These are phyloP conservation scores for Rhododendron molle DNA, from an alignment of 148 eudicot genomes.

Conservation along the genomic window DNA sequence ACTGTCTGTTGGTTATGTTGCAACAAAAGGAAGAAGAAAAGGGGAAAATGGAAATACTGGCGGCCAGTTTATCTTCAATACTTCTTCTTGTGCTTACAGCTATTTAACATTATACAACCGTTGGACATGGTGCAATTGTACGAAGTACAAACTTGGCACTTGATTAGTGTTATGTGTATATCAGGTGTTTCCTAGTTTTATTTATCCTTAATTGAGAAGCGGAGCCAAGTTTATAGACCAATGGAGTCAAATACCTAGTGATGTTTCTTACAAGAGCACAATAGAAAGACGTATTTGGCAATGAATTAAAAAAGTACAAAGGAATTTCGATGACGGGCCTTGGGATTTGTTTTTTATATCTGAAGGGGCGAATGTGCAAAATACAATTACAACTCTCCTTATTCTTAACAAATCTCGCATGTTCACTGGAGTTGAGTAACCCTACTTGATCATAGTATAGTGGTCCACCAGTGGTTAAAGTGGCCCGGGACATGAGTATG, in stretches of 20 bases:
- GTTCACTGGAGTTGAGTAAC: neutral
- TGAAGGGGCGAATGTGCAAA: neutral
- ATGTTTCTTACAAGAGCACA: too few species aligned
- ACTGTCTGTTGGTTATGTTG: neutral
- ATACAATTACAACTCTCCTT: neutral
- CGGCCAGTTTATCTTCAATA: neutral
- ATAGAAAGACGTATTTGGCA: neutral
- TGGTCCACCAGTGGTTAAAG: neutral
- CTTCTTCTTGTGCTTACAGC: neutral
- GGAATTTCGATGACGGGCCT: neutral
- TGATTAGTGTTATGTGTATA: neutral
- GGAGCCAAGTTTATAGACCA: neutral
- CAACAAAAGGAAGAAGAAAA: neutral
- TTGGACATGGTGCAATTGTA: neutral
- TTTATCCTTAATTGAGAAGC: neutral
- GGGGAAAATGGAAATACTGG: neutral
- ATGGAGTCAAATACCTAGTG: neutral
- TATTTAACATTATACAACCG: neutral
- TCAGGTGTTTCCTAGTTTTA: neutral
- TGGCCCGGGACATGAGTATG: neutral
- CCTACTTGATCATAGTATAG: neutral
- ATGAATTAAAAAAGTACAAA: neutral
- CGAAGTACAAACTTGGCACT: neutral
- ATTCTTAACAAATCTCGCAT: neutral
- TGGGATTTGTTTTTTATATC: neutral